Conservation (phyloP, 169 alveolate genomes). For the Plasmodium sp. region DNA sequence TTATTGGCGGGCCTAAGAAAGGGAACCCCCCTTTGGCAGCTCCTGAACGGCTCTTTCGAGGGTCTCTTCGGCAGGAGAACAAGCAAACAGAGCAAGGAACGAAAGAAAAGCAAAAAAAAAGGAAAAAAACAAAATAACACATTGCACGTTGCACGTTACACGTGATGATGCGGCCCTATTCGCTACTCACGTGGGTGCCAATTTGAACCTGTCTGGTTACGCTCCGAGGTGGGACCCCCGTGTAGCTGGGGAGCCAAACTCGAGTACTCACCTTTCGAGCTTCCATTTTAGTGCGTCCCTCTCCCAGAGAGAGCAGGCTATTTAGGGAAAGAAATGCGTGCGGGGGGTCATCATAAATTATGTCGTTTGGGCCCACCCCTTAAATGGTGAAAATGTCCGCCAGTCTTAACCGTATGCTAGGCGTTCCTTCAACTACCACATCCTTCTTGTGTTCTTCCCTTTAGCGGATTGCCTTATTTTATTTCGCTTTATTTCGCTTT, state of each 20-base stretch:
- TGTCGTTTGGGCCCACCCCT: background rate
- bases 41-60: constrained; percentile 55
- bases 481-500: background rate
- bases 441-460: background rate
- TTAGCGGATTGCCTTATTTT: background rate
- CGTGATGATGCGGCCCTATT: background rate
- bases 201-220: background rate
- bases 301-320: background rate
- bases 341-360: background rate
- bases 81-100: background rate
- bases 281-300: background rate
- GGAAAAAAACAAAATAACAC: background rate
- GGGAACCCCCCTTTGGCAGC: background rate
- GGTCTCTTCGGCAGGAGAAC: constrained; percentile 50
- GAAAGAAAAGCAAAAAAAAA: background rate
- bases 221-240: background rate
- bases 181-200: background rate
- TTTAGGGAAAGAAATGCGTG: background rate
- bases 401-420: background rate
- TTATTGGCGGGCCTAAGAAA: background rate
- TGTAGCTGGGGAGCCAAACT: background rate
- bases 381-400: background rate
- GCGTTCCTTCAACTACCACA: background rate
- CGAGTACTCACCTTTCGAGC: background rate
- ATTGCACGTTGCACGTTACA: background rate